Conservation (phyloP, 148 eudicot species). For the Pouteria glomerata region DNA sequence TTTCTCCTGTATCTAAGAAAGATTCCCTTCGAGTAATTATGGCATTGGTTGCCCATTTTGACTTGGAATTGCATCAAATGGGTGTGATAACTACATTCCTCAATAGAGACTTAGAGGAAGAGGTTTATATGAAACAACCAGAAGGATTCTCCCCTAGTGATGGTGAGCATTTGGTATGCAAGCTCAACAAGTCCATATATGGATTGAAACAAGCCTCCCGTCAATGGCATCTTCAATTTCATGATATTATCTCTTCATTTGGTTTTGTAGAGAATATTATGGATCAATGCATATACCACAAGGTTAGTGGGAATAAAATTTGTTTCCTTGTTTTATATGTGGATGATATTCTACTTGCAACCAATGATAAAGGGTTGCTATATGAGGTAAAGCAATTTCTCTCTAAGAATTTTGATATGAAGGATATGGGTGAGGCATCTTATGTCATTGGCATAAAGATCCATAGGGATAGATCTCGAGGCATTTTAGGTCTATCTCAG, state of each 20-base stretch:
- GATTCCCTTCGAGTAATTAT: background rate
- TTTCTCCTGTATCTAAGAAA: conserved; percentile 8
- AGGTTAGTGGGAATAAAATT: background rate
- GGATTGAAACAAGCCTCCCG: background rate
- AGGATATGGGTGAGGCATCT: too few relatives aligned
- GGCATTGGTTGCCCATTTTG: conserved; percentile 5
- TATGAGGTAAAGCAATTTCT: background rate
- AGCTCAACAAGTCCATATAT: background rate
- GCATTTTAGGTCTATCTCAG: background rate
- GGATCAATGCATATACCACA: background rate
- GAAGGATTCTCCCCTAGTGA: background rate
- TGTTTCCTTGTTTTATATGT: background rate
- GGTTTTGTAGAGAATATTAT: background rate
- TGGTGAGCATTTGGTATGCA: background rate
- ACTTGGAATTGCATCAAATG: conserved; percentile 6
- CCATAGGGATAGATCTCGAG: background rate
- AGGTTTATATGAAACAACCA: background rate
- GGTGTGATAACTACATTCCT: background rate
- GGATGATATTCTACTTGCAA: background rate
- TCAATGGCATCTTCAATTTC: background rate
- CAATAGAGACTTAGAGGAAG: background rate
- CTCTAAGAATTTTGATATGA: background rate
- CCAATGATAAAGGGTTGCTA: background rate
- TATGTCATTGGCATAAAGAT: too few relatives aligned
- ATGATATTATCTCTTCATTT: background rate